Evolutionary conservation across 2,329 filamentous ascomycete genomes (phyloP), one percentile per base, ranked within the genome.

Genomic region (Fusarium siculi): DNA sequence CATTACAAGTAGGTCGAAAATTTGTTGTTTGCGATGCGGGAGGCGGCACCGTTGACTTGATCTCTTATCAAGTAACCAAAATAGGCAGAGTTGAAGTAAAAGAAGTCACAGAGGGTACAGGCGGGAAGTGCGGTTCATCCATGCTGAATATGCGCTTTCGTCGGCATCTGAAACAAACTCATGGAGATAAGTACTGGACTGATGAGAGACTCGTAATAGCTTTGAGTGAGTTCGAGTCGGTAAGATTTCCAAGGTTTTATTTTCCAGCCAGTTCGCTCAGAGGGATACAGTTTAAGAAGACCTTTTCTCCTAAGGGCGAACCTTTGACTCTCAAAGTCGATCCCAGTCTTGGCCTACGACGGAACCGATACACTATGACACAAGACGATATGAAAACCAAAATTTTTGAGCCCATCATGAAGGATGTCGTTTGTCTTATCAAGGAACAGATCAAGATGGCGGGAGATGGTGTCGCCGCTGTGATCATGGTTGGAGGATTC

Each of bases 311-410:
- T 50, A 80, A 79, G 28, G 79, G 79, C 57, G 62, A 85, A 77
- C 63, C 81, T 80, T 55, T 81, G 68, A 72, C 80, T 66, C 68
- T 86, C 80, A 76, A 77, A 53, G 74, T 82, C 46, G 77, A 82
- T 40, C 66, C 80, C 28, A 79, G 75, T 34, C 78, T 83, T 37
- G 80, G 81, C 6, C 55, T 82, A 23, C 76, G 70, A 37, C 77
- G 80, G 44, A 79, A 81, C 34, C 74, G 71, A 36, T 77, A 71
- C 61, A 81, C 78, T 4, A 78, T 83, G 72, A 60, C 81, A n/a
- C 78, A 89, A 80, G 58, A 92, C 90, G 79, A 46, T 88, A 95
- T 81, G 92, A 94, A 76, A 88, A 92, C 80, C 87, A 84, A 75
- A 88, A 81, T 83, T 18, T 82, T 82, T 62, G 80, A 81, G 9